phyloP scores from a whole-genome alignment of 768 basidiomycete species.

The Lactifluus pinguis region DNA sequence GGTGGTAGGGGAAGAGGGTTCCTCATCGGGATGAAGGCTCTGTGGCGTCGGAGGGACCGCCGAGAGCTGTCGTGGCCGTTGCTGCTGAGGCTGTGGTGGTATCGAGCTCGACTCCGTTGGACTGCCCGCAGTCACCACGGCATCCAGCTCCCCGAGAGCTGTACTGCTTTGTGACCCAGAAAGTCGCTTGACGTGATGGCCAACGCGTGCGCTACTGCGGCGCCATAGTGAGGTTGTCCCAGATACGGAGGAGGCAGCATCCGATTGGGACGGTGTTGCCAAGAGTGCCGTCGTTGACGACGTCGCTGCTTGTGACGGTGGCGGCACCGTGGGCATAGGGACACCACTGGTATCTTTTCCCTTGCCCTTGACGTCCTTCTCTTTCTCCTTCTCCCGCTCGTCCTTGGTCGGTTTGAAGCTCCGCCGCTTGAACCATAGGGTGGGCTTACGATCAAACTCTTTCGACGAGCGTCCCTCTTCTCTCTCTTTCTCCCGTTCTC shows the following conservation, averaged over 20 bases:
- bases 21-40: neutral
- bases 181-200: conserved; percentile 2
- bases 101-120: neutral
- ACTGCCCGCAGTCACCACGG: neutral
- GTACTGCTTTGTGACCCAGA: conserved; percentile 5
- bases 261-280: conserved; percentile 13
- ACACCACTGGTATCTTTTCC: neutral
- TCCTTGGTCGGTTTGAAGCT: conserved; percentile 27
- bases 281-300: conserved; percentile 6
- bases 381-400: conserved; percentile 14
- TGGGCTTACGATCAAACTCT: conserved; percentile 35
- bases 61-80: neutral
- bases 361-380: conserved; percentile 12
- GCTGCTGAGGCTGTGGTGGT: neutral
- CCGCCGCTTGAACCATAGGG: conserved; percentile 48
- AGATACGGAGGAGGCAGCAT: conserved; percentile 9
- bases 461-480: conserved; percentile 20
- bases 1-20: neutral
- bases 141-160: conserved; percentile 1
- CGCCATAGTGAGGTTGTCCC: conserved; percentile 15
- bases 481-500: conserved; percentile 28
- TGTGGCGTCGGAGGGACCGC: neutral
- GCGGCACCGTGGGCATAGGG: neutral
- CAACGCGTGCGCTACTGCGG: conserved; percentile 10
- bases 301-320: neutral